These are phyloP conservation scores for Trichoderma sp. DNA, from an alignment of 2,329 filamentous ascomycete species.

Conservation along the genomic window DNA sequence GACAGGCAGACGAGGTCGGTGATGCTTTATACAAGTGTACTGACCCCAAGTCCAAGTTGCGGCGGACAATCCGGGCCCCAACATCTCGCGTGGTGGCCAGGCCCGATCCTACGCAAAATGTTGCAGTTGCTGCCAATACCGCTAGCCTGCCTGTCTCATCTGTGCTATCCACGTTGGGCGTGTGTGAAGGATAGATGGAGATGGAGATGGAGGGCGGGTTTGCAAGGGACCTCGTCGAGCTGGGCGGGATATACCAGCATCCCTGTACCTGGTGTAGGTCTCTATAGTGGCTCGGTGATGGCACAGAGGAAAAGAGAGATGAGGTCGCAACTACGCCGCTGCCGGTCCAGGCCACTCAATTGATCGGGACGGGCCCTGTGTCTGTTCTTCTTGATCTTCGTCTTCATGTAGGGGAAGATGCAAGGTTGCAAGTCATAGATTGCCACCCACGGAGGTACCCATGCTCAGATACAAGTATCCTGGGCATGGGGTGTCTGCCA, in stretches of 20 bases:
- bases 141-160: not conserved
- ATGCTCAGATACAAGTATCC: not conserved
- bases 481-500: too few relatives aligned
- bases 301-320: not conserved
- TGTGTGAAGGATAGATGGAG: too few relatives aligned
- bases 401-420: not conserved
- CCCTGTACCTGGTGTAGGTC: not conserved
- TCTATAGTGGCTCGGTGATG: not conserved
- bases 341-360: not conserved
- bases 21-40: constrained; percentile 1
- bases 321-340: not conserved
- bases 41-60: not conserved
- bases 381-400: too few relatives aligned
- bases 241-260: not conserved
- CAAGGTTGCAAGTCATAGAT: not conserved
- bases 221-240: constrained; percentile 16
- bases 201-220: not conserved
- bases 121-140: not conserved
- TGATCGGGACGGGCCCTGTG: not conserved
- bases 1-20: not conserved
- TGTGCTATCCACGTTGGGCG: not conserved
- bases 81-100: not conserved
- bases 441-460: not conserved
- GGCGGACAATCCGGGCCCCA: not conserved
- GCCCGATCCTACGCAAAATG: constrained; percentile 2